Conservation (phyloP, 192 early-diverging fungal species). For the Umbelopsis sp. region DNA sequence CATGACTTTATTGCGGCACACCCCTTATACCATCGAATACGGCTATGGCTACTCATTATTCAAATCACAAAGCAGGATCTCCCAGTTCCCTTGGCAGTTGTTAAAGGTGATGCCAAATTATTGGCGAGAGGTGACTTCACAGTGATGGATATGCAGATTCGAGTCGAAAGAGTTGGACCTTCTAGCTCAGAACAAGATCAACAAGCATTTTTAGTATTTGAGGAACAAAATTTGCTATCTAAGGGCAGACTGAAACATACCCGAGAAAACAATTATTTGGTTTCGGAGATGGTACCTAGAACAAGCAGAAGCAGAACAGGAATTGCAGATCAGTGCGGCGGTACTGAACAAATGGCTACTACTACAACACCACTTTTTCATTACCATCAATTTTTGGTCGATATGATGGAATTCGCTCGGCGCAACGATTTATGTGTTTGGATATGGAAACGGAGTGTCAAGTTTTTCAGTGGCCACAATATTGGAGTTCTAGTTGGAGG, state of each 20-base stretch:
- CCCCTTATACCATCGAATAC: conserved; percentile 12
- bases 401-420: background rate
- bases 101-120: background rate
- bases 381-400: conserved; percentile 6
- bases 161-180: conserved; percentile 6
- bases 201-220: conserved; percentile 11
- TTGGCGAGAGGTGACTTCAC: background rate
- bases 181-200: conserved; percentile 13
- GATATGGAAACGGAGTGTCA: conserved; percentile 14
- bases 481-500: conserved; percentile 16
- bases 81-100: background rate
- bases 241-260: conserved; percentile 8
- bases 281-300: conserved; percentile 3
- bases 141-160: background rate
- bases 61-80: conserved; percentile 16
- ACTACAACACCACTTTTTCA: conserved; percentile 5
- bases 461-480: conserved; percentile 16
- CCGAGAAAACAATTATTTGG: background rate
- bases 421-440: conserved; percentile 2
- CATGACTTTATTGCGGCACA: background rate
- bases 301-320: background rate
- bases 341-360: background rate
- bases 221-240: conserved; percentile 14
- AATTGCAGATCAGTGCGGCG: background rate
- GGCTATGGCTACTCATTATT: background rate